Evolutionary conservation across 805 yeast genomes (phyloP).

Genomic region (Candida easanensis): DNA sequence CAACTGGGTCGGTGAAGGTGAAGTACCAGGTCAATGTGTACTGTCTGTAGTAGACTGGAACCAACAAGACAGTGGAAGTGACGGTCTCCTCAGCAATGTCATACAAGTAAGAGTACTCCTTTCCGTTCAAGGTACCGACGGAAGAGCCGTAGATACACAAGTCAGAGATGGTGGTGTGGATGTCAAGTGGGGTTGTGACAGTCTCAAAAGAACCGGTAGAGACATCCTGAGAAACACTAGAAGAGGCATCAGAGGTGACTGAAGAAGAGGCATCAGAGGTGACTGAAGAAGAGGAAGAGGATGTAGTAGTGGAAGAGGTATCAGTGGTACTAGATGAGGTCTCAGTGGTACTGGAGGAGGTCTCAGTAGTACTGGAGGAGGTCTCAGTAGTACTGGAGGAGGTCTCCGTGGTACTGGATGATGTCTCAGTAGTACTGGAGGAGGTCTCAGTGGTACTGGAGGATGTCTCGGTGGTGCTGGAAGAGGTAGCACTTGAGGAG

Average conservation of each 20-base stretch:
- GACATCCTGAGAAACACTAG: no score
- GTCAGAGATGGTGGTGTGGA: neutral
- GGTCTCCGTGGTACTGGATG: neutral
- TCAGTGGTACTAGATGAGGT: neutral
- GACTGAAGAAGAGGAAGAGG: neutral
- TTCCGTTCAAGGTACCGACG: conserved; percentile 4
- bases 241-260: no score
- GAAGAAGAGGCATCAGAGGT: neutral
- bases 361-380: neutral
- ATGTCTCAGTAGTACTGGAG: neutral
- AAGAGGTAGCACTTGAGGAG: neutral
- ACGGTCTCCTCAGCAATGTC: neutral
- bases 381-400: neutral
- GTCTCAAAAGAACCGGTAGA: neutral
- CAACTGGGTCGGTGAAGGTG: conserved; percentile 7
- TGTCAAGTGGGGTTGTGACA: conserved; percentile 1
- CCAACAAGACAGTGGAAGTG: neutral
- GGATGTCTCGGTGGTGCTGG: neutral
- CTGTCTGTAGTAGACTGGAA: conserved; percentile 5
- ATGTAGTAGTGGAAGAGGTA: neutral
- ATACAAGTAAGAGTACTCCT: conserved; percentile 1
- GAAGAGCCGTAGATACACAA: conserved; percentile 3
- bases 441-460: neutral
- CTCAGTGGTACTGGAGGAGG: neutral
- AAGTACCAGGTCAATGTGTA: conserved; percentile 19